Base-by-base conservation (phyloP, 768 basidiomycete genomes). In the Xerocomus brunneocitrinus region DNA sequence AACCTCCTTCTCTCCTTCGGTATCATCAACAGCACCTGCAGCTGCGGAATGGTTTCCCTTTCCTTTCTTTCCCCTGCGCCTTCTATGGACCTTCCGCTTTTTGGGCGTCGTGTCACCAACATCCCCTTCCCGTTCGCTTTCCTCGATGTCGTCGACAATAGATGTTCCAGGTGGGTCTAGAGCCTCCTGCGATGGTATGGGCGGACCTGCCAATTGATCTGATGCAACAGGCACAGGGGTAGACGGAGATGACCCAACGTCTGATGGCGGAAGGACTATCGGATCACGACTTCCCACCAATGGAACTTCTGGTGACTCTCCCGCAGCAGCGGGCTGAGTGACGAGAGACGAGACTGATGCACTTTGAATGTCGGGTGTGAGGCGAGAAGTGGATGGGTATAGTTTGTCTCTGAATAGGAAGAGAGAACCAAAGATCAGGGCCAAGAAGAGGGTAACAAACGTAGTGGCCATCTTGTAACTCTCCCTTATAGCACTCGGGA, bases 121-220 rank as follows among this genome's bases (percentile, higher is more conserved):
- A 25, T 77, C 74, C 3, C 67, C 75, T 59, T 81, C 83, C 59
- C 78, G 82, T 52, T 83, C 83, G 35, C 81, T 80, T 10, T 82
- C 84, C n/a, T 82, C 85, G 2, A 67, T 75, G 47, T 77, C 83
- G 38, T 62, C 73, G 40, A 55, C 64, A 2, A 52, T 44, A 25
- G 34, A 40, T 27, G 30, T 7, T 9, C 36, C 43, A 25, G 54
- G 50, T 12, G 49, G 30, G 12, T 69, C 67, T 27, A 22, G 25
- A 3, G 34, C 36, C 32, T 28, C 44, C 10, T 53, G 61, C 19
- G 39, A 43, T n/a, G 45, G 2, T 19, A 28, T 38, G 3, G 48
- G 48, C 16, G 56, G 48, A 32, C 58, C 59, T 7, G 49, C 41
- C 38, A 55, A 28, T 3, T 54, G 50, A 16, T 47, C 53, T 2